These are phyloP conservation scores for Saccharomycopsis crataegensis DNA, from an alignment of 1,139 yeast genomes.

Conservation along the genomic window DNA sequence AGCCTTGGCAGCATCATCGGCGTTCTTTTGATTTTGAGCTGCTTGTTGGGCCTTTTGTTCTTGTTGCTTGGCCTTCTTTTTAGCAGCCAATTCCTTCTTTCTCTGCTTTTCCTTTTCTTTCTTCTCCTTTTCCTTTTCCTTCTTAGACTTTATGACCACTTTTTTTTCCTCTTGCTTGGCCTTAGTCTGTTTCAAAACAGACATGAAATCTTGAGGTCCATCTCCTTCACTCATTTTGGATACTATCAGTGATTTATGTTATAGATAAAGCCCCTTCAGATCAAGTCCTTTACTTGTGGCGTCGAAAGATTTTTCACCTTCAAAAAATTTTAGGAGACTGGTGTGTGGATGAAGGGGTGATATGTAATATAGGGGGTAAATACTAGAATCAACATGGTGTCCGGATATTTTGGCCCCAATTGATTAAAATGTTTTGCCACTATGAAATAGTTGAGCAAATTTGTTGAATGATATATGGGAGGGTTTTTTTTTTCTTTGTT, in stretches of 20 bases:
- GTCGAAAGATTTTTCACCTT: background rate
- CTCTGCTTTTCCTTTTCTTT: conserved; percentile 93
- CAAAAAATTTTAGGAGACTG: background rate
- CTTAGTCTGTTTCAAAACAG: conserved; percentile 73
- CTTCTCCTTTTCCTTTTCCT: conserved; percentile 96
- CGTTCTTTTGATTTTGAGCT: conserved; percentile 32
- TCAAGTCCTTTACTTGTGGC: background rate
- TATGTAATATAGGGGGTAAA: no score
- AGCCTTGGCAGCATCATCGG: conserved; percentile 39
- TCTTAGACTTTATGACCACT: conserved; percentile 74
- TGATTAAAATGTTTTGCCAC: no score
- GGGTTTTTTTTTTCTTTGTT: no score
- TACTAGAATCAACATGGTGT: no score
- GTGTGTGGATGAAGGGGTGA: no score
- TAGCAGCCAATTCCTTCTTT: conserved; percentile 86
- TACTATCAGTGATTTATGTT: background rate
- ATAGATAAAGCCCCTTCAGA: background rate
- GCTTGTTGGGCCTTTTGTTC: conserved; percentile 61
- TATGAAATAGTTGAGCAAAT: no score
- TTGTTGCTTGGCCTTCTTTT: conserved; percentile 70
- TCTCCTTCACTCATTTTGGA: conserved; percentile 14
- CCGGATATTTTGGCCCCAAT: no score
- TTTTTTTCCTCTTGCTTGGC: conserved; percentile 61
- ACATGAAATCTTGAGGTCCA: conserved; percentile 61
- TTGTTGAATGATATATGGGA: no score